Conservation (phyloP, 495 filamentous ascomycete genomes). For the Neurospora sp. region DNA sequence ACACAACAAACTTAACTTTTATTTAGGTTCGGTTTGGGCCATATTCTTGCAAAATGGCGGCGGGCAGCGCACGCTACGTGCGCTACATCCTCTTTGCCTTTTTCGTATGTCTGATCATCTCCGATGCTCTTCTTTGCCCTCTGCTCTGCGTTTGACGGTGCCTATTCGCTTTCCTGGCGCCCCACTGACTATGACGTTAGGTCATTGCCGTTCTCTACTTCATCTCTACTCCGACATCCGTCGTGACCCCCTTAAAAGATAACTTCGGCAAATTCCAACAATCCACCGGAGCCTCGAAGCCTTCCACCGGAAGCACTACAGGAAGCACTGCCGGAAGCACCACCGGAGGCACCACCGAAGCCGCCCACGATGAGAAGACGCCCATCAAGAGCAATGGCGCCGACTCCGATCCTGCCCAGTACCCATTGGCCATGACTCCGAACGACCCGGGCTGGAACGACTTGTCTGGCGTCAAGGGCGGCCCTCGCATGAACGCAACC, state of each 20-base stretch:
- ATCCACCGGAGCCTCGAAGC: background rate
- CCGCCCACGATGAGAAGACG: conserved; percentile 4
- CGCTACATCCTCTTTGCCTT: conserved; percentile 85
- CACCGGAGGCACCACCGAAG: conserved; percentile 9
- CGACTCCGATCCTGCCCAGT: conserved; percentile 34
- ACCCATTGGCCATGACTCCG: conserved; percentile 35
- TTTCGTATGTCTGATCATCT: conserved; percentile 49
- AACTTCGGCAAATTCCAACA: background rate
- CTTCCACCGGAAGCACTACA: background rate
- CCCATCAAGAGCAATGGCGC: conserved; percentile 1
- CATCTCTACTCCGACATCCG: conserved; percentile 58
- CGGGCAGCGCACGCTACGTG: conserved; percentile 57
- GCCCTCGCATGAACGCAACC: conserved; percentile 81
- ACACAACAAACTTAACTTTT: background rate
- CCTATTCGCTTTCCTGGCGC: background rate
- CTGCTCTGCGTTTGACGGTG: background rate
- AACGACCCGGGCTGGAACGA: conserved; percentile 37
- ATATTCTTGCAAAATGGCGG: conserved; percentile 44
- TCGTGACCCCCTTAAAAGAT: conserved; percentile 11
- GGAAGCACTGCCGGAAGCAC: conserved; percentile 1
- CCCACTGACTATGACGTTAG: conserved; percentile 31
- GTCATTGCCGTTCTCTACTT: conserved; percentile 67
- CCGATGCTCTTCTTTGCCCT: background rate
- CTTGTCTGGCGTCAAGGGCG: conserved; percentile 42
- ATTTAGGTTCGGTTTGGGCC: background rate